Percentiles rank a stretch among this genome's conserved stretches.
These are phyloP conservation scores for Aspergillus pseudoglaucus DNA, from an alignment of 2,329 filamentous ascomycete species.

Conservation along the genomic window DNA sequence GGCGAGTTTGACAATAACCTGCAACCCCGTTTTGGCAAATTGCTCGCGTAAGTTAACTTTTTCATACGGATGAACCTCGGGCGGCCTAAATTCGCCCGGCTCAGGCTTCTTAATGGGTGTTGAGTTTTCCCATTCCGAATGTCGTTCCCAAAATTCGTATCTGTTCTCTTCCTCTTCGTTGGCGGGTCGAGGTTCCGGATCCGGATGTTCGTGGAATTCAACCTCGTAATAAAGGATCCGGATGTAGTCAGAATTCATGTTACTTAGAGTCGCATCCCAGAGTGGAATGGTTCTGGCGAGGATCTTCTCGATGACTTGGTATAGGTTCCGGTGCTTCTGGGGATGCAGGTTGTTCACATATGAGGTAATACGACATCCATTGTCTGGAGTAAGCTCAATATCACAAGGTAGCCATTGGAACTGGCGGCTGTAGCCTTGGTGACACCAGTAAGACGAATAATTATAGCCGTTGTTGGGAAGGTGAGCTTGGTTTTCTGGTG, in stretches of 20 bases:
- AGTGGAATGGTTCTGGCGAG: constrained; percentile 37
- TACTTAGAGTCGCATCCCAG: constrained; percentile 35
- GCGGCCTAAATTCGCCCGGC: constrained; percentile 5
- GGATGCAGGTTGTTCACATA: constrained; percentile 44
- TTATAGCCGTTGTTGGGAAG: background rate
- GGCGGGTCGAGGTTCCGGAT: constrained; percentile 3
- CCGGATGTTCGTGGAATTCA: constrained; percentile 4
- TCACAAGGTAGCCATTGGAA: constrained; percentile 47
- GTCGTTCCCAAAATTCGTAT: constrained; percentile 1
- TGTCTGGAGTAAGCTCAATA: constrained; percentile 18
- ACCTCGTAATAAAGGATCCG: constrained; percentile 3
- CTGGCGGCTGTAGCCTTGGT: constrained; percentile 16
- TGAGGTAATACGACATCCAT: constrained; percentile 25
- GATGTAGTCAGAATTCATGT: constrained; percentile 2
- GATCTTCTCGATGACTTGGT: constrained; percentile 32
- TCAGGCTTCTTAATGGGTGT: constrained; percentile 10
- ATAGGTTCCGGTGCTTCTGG: constrained; percentile 23
- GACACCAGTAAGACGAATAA: background rate
- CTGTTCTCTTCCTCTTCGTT: constrained; percentile 2
- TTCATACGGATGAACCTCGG: background rate
- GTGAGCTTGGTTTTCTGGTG: background rate
- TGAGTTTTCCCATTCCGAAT: background rate
- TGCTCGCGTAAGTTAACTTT: constrained; percentile 15
- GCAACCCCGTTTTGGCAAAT: constrained; percentile 30
- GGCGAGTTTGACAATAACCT: constrained; percentile 56